Base-by-base conservation (phyloP, 2,329 filamentous ascomycete genomes). In the Aureobasidium sp. region DNA sequence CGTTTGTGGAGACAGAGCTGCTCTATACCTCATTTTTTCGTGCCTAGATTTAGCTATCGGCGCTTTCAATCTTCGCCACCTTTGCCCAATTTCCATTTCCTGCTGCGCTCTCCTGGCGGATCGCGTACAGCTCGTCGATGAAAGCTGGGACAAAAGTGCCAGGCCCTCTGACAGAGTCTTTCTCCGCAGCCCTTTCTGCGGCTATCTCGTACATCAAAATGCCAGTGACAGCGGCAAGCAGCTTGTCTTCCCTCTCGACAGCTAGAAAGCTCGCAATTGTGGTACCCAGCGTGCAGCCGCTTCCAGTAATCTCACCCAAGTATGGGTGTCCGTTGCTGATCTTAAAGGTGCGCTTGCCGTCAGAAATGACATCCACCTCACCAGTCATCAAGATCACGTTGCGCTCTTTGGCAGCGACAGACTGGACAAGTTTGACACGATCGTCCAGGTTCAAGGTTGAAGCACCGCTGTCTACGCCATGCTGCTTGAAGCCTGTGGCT, bases 81-180 rank as follows among this genome's bases (percentile, higher is more conserved):
- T 74, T 70, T 61, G 84, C 70, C 85, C 85, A 88, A 7, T 65
- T 67, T 8, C 77, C 55, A 64, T 85, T 76, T 0, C 79, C 80
- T 5, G 71, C 69, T 0, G 73, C 75, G 3, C 82, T 82, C 36
- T 78, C 77, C 65, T 76, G 77, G 61, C 83, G 74, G 34, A 80
- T 68, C 3, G 62, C 53, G 65, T 80, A 83, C 56, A 88, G 71
- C 71, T 83, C 88, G 68, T 97, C 93, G 45, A 97, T 77, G 70
- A 97, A 92, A 0, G 87, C 87, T 0, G 91, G 88, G 14, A 95
- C 86, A 77, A 97, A 97, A 0, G 86, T 90, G 0, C 93, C 93
- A 0, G 93, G 91, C 0, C 93, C 93, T 63, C 79, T 80, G 3
- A 94, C 90, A 65, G 86, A 81, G 0, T 77, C 73, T 58, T 84